Conservation (phyloP, 163 green algal species). For the Trebouxia gelatinosa region DNA sequence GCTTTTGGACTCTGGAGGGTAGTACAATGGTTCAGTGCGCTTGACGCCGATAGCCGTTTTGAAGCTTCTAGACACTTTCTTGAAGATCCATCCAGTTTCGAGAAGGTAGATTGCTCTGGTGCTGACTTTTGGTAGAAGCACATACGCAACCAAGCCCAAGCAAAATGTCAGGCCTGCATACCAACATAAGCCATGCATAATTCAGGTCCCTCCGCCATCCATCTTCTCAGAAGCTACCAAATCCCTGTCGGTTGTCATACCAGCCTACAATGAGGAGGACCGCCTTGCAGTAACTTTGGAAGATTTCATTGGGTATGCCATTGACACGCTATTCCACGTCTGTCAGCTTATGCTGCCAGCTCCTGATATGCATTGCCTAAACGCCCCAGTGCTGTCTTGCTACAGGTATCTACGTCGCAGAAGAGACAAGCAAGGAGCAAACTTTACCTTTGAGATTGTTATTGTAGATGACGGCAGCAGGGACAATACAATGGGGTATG, state of each 20-base stretch:
- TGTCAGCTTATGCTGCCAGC: not conserved
- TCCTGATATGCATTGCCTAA: not conserved
- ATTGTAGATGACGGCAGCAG: slow-evolving; percentile 93
- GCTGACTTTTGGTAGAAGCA: not conserved
- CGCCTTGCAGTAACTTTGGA: slow-evolving; percentile 79
- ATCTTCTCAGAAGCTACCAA: slow-evolving; percentile 69
- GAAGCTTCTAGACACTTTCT: slow-evolving; percentile 31
- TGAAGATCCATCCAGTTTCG: slow-evolving; percentile 31
- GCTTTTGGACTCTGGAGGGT: not conserved
- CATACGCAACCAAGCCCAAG: not conserved
- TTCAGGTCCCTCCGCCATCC: slow-evolving; percentile 52
- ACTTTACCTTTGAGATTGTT: slow-evolving; percentile 93
- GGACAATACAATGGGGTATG: slow-evolving; percentile 67
- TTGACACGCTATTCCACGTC: no score
- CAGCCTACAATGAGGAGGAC: slow-evolving; percentile 94
- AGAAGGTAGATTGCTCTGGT: slow-evolving; percentile 1
- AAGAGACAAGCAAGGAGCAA: slow-evolving; percentile 61
- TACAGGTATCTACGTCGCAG: slow-evolving; percentile 73
- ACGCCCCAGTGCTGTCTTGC: not conserved
- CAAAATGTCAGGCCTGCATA: not conserved
- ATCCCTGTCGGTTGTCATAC: slow-evolving; percentile 84
- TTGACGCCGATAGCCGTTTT: slow-evolving; percentile 6
- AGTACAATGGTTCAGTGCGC: not conserved
- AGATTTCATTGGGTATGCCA: slow-evolving; percentile 67
- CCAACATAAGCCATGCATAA: not conserved